Base-by-base conservation (phyloP, 2,329 filamentous ascomycete species). In the Aspergillus arachidicola region DNA sequence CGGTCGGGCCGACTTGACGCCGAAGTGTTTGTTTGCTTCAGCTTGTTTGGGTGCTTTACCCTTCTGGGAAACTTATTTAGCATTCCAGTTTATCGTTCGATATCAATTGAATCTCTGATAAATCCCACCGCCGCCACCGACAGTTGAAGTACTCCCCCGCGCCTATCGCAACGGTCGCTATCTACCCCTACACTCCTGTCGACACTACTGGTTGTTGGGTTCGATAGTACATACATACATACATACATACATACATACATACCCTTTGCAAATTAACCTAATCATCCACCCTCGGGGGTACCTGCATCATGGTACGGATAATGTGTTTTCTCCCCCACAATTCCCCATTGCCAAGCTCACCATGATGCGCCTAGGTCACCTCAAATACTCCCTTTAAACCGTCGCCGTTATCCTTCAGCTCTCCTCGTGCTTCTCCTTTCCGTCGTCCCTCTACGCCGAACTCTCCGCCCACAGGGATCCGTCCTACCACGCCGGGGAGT, bases 321-420 rank as follows among this genome's bases (percentile, higher is more conserved):
- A 54, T 59, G 14, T 51, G 43, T 57, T 28, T 12, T 5, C 14
- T 28, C 45, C 58, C n/a, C 23, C 28, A 23, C 30, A 26, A 50
- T 56, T 30, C 4, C 23, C 28, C 5, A 57, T 55, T 14, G 21
- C 14, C 43, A 23, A 43, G 19, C 58, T 58, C 53, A 64, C 50
- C 34, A 19, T 21, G 34, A 14, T 12, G 6, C 48, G 23, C 23
- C 55, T 66, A 78, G 75, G 74, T 75, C 43, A 60, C 66, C 59
- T 87, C 84, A 82, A 75, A 84, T 82, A 76, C 83, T 80, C 81
- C 86, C 62, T 92, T 90, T 78, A 91, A 91, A 76, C 89, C 89
- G 16, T 91, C 89, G 28, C 89, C 89, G 60, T 80, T 92, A 64
- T 89, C 89, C 64, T 91, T 90, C 78, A 88, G 88, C 68, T 89